A percentile compares a stretch with the other conserved stretches of the same genome.
phyloP scores from a whole-genome alignment of 371 early-diverging fungal species.

The Saksenaea vasiformis region DNA sequence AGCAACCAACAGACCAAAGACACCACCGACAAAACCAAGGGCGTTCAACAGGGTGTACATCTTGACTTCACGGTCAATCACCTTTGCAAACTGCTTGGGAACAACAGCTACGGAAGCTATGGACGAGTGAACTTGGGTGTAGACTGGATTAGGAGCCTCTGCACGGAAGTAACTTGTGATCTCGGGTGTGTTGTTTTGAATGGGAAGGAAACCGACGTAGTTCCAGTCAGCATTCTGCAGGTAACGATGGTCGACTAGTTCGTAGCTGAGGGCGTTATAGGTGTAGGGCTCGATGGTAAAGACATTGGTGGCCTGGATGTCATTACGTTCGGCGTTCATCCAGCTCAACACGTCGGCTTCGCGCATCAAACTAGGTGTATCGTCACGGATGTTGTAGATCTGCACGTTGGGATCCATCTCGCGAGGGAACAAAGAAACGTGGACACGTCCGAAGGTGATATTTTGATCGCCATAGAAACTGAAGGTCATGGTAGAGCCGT shows the following conservation, averaged over 20 bases:
- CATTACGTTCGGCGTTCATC: conserved; percentile 46
- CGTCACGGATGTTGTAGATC: conserved; percentile 30
- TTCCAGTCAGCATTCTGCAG: conserved; percentile 49
- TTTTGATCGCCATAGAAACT: conserved; percentile 40
- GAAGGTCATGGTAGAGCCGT: conserved; percentile 43
- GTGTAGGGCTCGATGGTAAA: conserved; percentile 39
- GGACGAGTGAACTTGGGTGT: conserved; percentile 31
- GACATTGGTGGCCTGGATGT: conserved; percentile 40
- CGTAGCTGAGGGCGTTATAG: conserved; percentile 42
- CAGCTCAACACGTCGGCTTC: conserved; percentile 33
- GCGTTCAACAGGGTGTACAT: conserved; percentile 33
- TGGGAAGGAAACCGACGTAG: conserved; percentile 51
- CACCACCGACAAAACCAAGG: conserved; percentile 24
- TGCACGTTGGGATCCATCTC: conserved; percentile 47
- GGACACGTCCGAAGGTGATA: conserved; percentile 34
- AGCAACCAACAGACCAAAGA: conserved; percentile 19
- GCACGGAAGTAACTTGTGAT: conserved; percentile 43
- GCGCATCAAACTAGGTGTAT: conserved; percentile 21
- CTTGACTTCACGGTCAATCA: conserved; percentile 45
- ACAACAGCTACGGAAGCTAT: conserved; percentile 35
- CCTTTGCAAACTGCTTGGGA: conserved; percentile 25
- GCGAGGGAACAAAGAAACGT: conserved; percentile 45
- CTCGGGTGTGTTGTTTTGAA: conserved; percentile 45
- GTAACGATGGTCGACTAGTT: conserved; percentile 45
- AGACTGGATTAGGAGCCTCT: conserved; percentile 45